Conservation (phyloP, 371 early-diverging fungal species). For the Actinomortierella ambigua region DNA sequence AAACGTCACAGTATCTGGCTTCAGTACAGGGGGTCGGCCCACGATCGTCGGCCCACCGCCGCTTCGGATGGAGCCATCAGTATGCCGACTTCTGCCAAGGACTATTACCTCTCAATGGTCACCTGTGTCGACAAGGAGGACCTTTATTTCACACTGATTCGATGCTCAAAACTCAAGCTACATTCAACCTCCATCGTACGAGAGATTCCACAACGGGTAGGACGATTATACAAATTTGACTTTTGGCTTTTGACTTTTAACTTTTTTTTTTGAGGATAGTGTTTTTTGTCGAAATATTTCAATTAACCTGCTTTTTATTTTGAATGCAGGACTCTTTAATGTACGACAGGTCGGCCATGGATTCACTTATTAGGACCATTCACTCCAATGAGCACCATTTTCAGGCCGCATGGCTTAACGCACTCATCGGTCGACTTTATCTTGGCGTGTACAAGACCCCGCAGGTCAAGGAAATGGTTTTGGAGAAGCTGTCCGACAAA, state of each 20-base stretch:
- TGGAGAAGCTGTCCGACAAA: conserved; percentile 69
- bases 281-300: background rate
- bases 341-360: conserved; percentile 64
- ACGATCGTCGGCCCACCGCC: conserved; percentile 26
- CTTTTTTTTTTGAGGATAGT: conserved; percentile 1
- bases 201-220: conserved; percentile 43
- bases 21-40: conserved; percentile 23
- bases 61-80: conserved; percentile 9
- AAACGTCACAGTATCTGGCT: conserved; percentile 59
- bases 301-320: background rate
- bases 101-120: conserved; percentile 63
- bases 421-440: conserved; percentile 81
- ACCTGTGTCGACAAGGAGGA: conserved; percentile 85
- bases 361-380: conserved; percentile 58
- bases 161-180: conserved; percentile 43
- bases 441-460: conserved; percentile 73
- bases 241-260: background rate
- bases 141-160: conserved; percentile 65
- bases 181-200: conserved; percentile 18
- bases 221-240: background rate
- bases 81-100: conserved; percentile 13
- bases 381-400: conserved; percentile 69
- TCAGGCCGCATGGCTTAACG: conserved; percentile 88
- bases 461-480: conserved; percentile 59
- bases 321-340: conserved; percentile 47